These are phyloP conservation scores for Postia placenta DNA, from an alignment of 768 basidiomycete species.

Conservation along the genomic window DNA sequence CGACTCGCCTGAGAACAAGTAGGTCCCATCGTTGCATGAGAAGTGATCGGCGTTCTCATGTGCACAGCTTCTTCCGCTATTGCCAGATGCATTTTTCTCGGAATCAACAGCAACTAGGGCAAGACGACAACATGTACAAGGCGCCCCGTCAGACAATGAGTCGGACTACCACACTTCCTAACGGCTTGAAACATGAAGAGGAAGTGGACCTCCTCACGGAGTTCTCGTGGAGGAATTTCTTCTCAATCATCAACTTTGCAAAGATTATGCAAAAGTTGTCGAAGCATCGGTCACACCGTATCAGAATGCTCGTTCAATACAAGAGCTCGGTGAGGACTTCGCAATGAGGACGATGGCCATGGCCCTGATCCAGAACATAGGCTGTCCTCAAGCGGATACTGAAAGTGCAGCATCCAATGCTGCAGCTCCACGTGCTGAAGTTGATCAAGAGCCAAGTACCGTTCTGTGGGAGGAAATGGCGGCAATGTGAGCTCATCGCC, in stretches of 20 bases:
- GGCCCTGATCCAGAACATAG: too few species aligned
- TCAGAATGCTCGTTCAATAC: conserved; percentile 95
- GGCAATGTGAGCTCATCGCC: conserved; percentile 60
- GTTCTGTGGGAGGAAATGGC: conserved; percentile 96
- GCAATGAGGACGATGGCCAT: too few species aligned
- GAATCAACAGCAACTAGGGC: conserved; percentile 48
- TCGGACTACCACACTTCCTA: conserved; percentile 54
- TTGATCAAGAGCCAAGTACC: conserved; percentile 99
- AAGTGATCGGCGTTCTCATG: background rate
- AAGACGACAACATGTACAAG: conserved; percentile 63
- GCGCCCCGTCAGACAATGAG: conserved; percentile 53
- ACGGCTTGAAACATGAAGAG: conserved; percentile 72
- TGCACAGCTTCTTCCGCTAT: conserved; percentile 88
- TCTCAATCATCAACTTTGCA: conserved; percentile 93
- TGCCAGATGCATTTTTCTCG: conserved; percentile 77
- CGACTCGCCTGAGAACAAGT: conserved; percentile 86
- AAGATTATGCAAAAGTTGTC: conserved; percentile 98
- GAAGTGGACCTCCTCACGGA: conserved; percentile 91
- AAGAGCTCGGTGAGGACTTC: conserved; percentile 79
- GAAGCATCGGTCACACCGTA: conserved; percentile 90
- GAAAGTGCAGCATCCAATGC: conserved; percentile 87
- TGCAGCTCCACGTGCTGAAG: conserved; percentile 93
- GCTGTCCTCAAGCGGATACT: conserved; percentile 94
- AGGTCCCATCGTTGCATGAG: conserved; percentile 13
- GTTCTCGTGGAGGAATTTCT: conserved; percentile 98